Base-by-base conservation (phyloP, 352 stramenopile genomes). In the Phytophthora pini region DNA sequence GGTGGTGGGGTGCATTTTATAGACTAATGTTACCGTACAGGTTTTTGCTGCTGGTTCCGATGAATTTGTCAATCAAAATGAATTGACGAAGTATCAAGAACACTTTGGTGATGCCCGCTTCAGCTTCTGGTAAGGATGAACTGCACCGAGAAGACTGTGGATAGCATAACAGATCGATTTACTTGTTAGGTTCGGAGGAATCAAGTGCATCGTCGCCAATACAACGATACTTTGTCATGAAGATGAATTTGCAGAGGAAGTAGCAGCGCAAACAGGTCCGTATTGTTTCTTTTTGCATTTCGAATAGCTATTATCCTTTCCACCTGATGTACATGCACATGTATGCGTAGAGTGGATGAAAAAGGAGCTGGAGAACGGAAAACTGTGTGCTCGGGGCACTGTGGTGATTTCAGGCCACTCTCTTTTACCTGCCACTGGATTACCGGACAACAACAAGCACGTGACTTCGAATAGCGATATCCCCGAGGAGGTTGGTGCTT, bases 131-230 rank as follows among this genome's bases (percentile, higher is more conserved):
- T 92, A n/a, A n/a, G 34, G 31, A 0, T 32, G 11, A 32, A 24
- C 12, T 50, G 11, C 11, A 20, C 7, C 24, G 9, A 46, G 41
- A 62, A 11, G 3, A 22, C 2, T 17, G 9, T 20, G 47, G 5
- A 9, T 36, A 7, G 11, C 10, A 36, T 13, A 12, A 36, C 31
- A 22, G 38, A 70, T 20, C n/a, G 32, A 15, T 20, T 51, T 2
- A 12, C 2, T n/a, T 67, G 6, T 20, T 26, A 95, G 87, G 87
- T 78, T 83, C 43, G 84, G 84, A 12, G 87, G 84, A 7, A 81
- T 92, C 57, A 95, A 94, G 53, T 92, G 77, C 44, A 88, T 95
- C 31, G 84, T 94, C 15, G 43, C 82, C 31, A 91, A 95, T 45
- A 88, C 85, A 7, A 69, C 76, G 2, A 43, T 89, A 29, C 45